Conservation (phyloP, 345 rosid genomes). For the Syzygium aqueum region DNA sequence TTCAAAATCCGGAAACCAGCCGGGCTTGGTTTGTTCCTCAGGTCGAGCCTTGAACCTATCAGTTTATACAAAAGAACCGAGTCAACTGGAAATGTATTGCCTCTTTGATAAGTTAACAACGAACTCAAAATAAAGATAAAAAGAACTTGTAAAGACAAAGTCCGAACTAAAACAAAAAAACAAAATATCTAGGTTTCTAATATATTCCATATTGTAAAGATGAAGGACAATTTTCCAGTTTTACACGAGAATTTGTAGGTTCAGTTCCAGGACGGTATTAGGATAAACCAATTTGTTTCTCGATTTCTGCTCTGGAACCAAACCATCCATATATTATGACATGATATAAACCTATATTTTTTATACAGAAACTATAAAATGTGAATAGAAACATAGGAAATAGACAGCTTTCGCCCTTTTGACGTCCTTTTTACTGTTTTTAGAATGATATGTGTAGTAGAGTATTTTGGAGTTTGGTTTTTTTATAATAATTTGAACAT, state of each 20-base stretch:
- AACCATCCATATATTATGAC: neutral
- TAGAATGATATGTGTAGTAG: neutral
- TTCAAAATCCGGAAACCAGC: neutral
- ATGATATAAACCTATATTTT: no score
- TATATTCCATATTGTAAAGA: no score
- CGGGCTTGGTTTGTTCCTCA: fast-evolving
- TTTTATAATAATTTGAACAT: neutral
- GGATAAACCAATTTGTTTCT: neutral
- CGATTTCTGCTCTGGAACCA: no score
- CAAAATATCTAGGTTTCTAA: no score
- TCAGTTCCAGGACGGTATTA: neutral
- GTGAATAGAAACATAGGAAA: neutral
- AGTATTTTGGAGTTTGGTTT: neutral
- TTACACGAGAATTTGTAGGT: neutral
- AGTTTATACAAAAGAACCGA: neutral
- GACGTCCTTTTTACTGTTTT: neutral
- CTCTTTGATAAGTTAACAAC: neutral
- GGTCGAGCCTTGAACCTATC: fast-evolving
- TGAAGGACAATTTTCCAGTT: neutral
- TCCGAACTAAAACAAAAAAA: neutral
- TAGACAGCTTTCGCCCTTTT: neutral
- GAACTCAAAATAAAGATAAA: no score
- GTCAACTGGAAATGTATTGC: neutral
- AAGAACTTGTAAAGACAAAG: neutral
- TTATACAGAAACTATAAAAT: no score